Conservation (phyloP, 2,329 filamentous ascomycete species). For the Aschersonia sp. region DNA sequence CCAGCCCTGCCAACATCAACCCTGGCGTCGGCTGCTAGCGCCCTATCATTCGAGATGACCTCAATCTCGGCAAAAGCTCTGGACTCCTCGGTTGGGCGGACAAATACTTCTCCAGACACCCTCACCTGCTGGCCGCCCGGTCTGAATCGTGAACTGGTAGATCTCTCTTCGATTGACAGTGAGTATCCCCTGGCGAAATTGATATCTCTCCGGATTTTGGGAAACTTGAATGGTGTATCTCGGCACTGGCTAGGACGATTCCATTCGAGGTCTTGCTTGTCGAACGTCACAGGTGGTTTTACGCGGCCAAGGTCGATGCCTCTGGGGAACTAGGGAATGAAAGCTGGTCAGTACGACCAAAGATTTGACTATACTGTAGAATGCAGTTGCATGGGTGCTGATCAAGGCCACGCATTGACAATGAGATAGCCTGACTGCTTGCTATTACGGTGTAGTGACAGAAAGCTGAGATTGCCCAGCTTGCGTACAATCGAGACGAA, state of each 20-base stretch:
- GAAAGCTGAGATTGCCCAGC: no score
- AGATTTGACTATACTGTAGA: no score
- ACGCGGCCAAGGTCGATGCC: conserved; percentile 12
- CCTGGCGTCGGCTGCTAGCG: conserved; percentile 18
- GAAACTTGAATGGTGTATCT: conserved; percentile 9
- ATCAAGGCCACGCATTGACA: no score
- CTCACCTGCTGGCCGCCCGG: conserved; percentile 15
- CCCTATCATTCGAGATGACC: conserved; percentile 28
- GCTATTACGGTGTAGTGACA: no score
- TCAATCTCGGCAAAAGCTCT: conserved; percentile 25
- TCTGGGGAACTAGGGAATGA: conserved; percentile 5
- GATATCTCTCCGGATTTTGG: conserved; percentile 9
- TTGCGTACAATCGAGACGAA: no score
- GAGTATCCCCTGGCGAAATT: conserved; percentile 19
- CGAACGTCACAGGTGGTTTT: conserved; percentile 8
- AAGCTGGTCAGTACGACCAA: not conserved
- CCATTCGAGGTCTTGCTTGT: conserved; percentile 12
- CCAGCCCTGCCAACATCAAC: conserved; percentile 15
- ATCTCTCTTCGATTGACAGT: conserved; percentile 25
- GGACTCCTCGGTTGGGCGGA: conserved; percentile 21
- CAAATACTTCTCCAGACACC: conserved; percentile 29
- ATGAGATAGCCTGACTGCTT: no score
- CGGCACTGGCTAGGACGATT: conserved; percentile 11
- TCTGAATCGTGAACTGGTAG: conserved; percentile 8
- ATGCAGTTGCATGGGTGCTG: no score